These are phyloP conservation scores for Phytophthora gonapodyides DNA, from an alignment of 352 stramenopile species.

Conservation along the genomic window DNA sequence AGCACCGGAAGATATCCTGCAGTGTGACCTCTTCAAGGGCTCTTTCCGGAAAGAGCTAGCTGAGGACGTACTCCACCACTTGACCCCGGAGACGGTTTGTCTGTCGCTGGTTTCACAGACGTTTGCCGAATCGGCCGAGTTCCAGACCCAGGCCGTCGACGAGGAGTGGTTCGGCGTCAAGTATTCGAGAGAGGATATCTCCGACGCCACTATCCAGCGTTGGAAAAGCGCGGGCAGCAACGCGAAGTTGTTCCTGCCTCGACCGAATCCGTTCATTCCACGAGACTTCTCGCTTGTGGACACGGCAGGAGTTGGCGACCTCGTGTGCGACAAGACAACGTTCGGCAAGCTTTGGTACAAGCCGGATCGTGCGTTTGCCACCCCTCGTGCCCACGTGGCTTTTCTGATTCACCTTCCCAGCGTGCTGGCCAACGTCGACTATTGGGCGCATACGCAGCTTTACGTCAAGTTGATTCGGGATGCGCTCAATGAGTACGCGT, in stretches of 20 bases:
- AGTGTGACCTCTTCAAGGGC: constrained; percentile 69
- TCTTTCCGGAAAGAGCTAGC: constrained; percentile 51
- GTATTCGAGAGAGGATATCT: constrained; percentile 57
- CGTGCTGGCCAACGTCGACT: constrained; percentile 41
- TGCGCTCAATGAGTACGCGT: constrained; percentile 73
- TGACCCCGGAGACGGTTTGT: constrained; percentile 56
- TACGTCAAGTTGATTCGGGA: constrained; percentile 71
- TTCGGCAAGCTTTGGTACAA: constrained; percentile 75
- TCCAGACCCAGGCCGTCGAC: constrained; percentile 39
- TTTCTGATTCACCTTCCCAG: constrained; percentile 61
- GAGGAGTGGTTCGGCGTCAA: constrained; percentile 72
- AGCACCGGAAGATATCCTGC: constrained; percentile 53
- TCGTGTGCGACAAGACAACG: constrained; percentile 38
- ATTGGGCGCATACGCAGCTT: constrained; percentile 54
- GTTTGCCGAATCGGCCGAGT: constrained; percentile 40
- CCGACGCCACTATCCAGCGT: constrained; percentile 26
- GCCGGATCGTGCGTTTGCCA: constrained; percentile 58
- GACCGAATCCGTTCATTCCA: constrained; percentile 74
- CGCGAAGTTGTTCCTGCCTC: constrained; percentile 53
- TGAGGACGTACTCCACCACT: constrained; percentile 43
- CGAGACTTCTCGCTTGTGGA: constrained; percentile 66
- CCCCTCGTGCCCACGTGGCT: constrained; percentile 59
- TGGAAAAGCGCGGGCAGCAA: constrained; percentile 52
- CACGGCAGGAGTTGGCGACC: constrained; percentile 25
- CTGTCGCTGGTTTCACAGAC: constrained; percentile 58